Base-by-base conservation (phyloP, 1,284 basidiomycete genomes). In the Trichosporon faecale region DNA sequence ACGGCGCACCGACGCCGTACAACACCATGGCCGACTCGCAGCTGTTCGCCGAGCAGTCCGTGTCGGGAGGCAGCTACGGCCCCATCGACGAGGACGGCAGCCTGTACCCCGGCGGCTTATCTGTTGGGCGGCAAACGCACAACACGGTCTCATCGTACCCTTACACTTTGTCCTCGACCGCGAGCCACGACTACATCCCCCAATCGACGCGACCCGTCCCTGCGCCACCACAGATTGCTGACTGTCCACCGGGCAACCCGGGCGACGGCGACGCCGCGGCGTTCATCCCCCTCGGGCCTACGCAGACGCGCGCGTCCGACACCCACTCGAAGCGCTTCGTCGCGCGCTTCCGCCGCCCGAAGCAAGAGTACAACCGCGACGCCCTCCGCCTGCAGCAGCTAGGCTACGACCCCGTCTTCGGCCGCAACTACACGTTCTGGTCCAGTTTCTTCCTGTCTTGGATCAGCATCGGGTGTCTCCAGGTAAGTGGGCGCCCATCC, bases 361-460 rank as follows among this genome's bases (percentile, higher is more conserved):
- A 33, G 49, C 72, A 68, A 1, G 76, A 80, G 68, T 73, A 75
- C n/a, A 79, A 82, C 67, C 70, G 75, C 25, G 82, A 83, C 70
- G 75, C 76, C 7, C 72, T 74, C n/a, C 71, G 81, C 6, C 69
- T 84, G 14, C 75, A 78, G 68, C 80, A 83, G 68, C 66, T 84
- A 33, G 82, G 82, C 2, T 84, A 84, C 71, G 79, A 81, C 69
- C 75, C 81, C 16, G 82, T 82, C 0, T 70, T 84, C 18, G 83
- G 83, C 0, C 72, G 83, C 67, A 77, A 82, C 70, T 83, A 82
- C 69, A 82, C 78, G 0, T 83, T 84, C 46, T 84, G 83, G 83
- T 78, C 80, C 1, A 82, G 79, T 71, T 73, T 84, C 65, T 69
- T 74, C 25, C 79, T 84, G 57, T 75, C 74, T 9, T 81, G 78